Percentiles rank a stretch among this genome's conserved stretches.
phyloP scores from a whole-genome alignment of 2,329 filamentous ascomycete genomes.

The Trichoderma semiorbis region DNA sequence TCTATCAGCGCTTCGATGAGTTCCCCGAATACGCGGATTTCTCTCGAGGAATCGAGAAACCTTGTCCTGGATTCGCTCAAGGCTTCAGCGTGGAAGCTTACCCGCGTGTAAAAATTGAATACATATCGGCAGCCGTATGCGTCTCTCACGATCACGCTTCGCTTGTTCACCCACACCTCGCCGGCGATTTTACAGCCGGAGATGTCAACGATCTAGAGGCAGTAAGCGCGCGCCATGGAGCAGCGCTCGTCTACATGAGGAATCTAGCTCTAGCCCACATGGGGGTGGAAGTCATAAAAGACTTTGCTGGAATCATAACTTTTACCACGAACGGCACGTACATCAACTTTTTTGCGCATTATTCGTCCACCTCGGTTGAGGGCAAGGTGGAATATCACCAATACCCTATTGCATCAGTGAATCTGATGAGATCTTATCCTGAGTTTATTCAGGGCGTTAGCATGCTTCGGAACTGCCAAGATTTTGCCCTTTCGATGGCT shows the following conservation, averaged over 20 bases:
- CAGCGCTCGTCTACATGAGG: conserved; percentile 28
- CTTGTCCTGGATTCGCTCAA: not conserved
- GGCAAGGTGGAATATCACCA: conserved; percentile 26
- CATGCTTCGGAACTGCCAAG: conserved; percentile 26
- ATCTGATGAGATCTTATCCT: conserved; percentile 20
- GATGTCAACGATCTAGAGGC: conserved; percentile 18
- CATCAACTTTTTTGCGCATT: conserved; percentile 29
- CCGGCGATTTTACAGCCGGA: conserved; percentile 26
- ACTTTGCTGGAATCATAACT: conserved; percentile 25
- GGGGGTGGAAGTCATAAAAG: conserved; percentile 19
- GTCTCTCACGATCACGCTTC: conserved; percentile 15
- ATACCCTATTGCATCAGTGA: conserved; percentile 19
- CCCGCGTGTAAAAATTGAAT: not conserved
- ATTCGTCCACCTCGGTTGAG: conserved; percentile 20
- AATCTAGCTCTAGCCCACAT: conserved; percentile 26
- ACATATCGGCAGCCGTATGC: not conserved
- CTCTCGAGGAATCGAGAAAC: not conserved
- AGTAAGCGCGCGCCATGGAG: conserved; percentile 27
- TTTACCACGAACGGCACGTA: conserved; percentile 28
- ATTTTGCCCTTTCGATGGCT: conserved; percentile 21
- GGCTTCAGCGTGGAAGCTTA: not conserved
- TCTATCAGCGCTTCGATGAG: not conserved
- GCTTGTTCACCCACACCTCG: conserved; percentile 27
- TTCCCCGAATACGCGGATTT: conserved; percentile 4
- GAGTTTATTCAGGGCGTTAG: conserved; percentile 21